phyloP scores from a whole-genome alignment of 2,329 filamentous ascomycete species.

The Penicillium paneum region DNA sequence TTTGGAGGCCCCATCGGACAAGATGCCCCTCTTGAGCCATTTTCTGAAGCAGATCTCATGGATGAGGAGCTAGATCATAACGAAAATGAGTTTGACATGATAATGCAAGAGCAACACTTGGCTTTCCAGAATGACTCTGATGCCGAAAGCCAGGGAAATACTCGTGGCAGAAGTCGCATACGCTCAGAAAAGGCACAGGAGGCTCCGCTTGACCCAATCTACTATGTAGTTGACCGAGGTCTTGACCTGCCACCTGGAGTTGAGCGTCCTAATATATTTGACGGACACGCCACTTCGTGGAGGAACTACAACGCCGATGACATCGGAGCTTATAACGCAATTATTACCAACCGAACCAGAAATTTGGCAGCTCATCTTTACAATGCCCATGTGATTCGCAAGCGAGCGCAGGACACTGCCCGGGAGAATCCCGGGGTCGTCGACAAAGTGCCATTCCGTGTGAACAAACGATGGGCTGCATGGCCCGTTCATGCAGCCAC shows the following conservation, averaged over 20 bases:
- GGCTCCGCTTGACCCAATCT: neutral
- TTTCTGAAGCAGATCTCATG: conserved; percentile 8
- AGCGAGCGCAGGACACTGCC: conserved; percentile 32
- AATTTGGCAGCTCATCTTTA: conserved; percentile 76
- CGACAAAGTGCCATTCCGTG: conserved; percentile 35
- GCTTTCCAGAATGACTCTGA: conserved; percentile 22
- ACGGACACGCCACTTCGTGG: conserved; percentile 67
- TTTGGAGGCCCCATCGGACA: conserved; percentile 30
- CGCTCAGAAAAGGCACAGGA: neutral
- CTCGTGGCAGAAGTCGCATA: conserved; percentile 8
- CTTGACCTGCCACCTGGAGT: conserved; percentile 17
- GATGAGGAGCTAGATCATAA: conserved; percentile 1
- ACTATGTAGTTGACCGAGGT: conserved; percentile 21
- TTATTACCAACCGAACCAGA: conserved; percentile 61
- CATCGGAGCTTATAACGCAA: conserved; percentile 60
- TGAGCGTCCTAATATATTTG: conserved; percentile 56
- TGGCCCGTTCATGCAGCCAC: conserved; percentile 69
- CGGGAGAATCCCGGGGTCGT: conserved; percentile 10
- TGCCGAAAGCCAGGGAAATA: conserved; percentile 22
- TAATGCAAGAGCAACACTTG: conserved; percentile 22
- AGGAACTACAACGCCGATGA: conserved; percentile 87
- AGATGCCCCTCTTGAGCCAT: conserved; percentile 17
- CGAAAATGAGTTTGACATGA: conserved; percentile 20
- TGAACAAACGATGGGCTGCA: conserved; percentile 68
- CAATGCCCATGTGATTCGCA: conserved; percentile 69